These are phyloP conservation scores for Dactylonectria estremocensis DNA, from an alignment of 2,329 filamentous ascomycete genomes.

Conservation along the genomic window DNA sequence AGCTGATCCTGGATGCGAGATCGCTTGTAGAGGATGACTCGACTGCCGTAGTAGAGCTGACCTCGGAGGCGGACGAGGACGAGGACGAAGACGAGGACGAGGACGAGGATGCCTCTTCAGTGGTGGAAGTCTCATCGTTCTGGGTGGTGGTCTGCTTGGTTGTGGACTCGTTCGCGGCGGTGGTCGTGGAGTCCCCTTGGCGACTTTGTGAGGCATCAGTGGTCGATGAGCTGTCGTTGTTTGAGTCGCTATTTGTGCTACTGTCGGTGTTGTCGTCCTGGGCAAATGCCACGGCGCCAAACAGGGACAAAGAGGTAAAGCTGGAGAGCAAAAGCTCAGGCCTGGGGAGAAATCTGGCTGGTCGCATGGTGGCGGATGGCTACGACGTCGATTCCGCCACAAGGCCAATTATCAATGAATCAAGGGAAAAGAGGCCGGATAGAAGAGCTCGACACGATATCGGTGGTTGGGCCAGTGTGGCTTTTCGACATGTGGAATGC, in stretches of 20 bases:
- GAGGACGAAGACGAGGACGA: conserved; percentile 8
- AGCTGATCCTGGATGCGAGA: conserved; percentile 31
- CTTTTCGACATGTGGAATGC: too few relatives aligned
- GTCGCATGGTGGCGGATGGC: conserved; percentile 46
- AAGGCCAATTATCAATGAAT: neutral
- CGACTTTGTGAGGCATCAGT: conserved; percentile 30
- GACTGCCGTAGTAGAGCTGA: conserved; percentile 41
- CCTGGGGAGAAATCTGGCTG: conserved; percentile 45
- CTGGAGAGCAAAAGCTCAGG: conserved; percentile 48
- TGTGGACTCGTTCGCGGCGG: conserved; percentile 22
- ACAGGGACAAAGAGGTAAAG: conserved; percentile 48
- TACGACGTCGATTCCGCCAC: conserved; percentile 1
- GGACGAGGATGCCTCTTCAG: conserved; percentile 26
- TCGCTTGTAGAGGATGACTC: conserved; percentile 33
- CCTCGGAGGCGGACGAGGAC: conserved; percentile 10
- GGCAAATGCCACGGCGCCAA: conserved; percentile 52
- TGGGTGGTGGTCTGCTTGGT: conserved; percentile 35
- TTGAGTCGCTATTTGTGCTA: neutral
- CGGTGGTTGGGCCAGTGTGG: neutral
- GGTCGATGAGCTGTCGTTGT: conserved; percentile 28
- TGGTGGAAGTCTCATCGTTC: conserved; percentile 42
- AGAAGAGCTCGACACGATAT: neutral
- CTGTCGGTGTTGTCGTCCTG: conserved; percentile 45
- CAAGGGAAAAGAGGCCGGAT: conserved; percentile 1
- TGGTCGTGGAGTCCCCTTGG: conserved; percentile 16